Percentiles rank a stretch among this genome's conserved stretches.
Conservation (phyloP, 257 asterid genomes). For the Osmanthus fragrans region DNA sequence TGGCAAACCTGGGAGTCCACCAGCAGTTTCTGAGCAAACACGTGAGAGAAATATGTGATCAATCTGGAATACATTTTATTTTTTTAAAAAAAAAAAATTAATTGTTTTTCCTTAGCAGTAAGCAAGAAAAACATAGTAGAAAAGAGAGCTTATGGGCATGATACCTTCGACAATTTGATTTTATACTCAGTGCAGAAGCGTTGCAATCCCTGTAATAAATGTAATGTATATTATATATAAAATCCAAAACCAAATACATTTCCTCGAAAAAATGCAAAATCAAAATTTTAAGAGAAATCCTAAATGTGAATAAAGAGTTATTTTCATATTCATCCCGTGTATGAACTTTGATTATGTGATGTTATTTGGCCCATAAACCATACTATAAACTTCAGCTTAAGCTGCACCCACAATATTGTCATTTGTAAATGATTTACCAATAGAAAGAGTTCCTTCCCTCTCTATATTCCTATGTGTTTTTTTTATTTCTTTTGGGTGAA, state of each 20-base stretch:
- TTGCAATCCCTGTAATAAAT: slow-evolving; percentile 82
- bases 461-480: not conserved
- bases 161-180: slow-evolving; percentile 90
- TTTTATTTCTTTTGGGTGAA: not conserved
- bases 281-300: not conserved
- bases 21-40: slow-evolving; percentile 97
- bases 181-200: slow-evolving; percentile 94
- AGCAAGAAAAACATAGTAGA: slow-evolving; percentile 11
- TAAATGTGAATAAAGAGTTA: not conserved
- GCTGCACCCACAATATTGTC: not conserved
- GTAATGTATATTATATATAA: slow-evolving; percentile 13
- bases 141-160: not conserved
- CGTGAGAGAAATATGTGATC: slow-evolving; percentile 65
- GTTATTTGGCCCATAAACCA: not conserved
- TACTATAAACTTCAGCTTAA: not conserved
- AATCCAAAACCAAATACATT: slow-evolving; percentile 6
- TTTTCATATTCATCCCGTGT: not conserved
- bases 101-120: not conserved
- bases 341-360: not conserved
- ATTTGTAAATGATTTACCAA: not conserved
- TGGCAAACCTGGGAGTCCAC: slow-evolving; percentile 90
- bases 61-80: slow-evolving; percentile 14
- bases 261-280: slow-evolving; percentile 1
- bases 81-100: not conserved
- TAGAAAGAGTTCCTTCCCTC: not conserved